Base-by-base conservation (phyloP, 225 moss, liverwort and hornwort genomes). In the Ulota crispa region DNA sequence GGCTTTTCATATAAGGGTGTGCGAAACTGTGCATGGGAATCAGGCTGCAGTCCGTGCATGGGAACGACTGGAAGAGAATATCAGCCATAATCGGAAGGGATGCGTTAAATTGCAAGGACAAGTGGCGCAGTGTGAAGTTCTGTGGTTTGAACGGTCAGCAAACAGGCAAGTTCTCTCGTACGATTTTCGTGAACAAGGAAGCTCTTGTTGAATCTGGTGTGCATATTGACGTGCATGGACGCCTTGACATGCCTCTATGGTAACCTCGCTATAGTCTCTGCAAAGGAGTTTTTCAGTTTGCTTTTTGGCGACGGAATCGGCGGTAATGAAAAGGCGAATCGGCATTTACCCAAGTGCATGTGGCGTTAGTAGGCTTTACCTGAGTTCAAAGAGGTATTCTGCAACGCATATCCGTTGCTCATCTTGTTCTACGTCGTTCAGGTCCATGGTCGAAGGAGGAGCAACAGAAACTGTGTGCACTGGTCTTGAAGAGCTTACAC, bases 11-110 rank as follows among this genome's bases (percentile, higher is more conserved):
- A 6, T 23, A 50, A 59, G 32, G 52, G 18, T 72, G 77, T 78
- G 68, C 73, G 70, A 77, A 52, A 24, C 45, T 71, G 68, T 80
- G 78, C 61, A 60, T 87, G 74, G n/a, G 52, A 57, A 64, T 75
- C 85, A 89, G 91, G 81, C 75, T 83, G 83, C 87, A 87, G 12
- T 50, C 54, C 34, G 43, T 79, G 69, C 83, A 87, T 73, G 89
- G 83, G 19, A 85, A 87, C 28, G 28, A 85, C 3, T 91, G 91
- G 91, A 89, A 70, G 83, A 89, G 24, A 71, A 83, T 89, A 85
- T 68, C 78, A 42, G 18, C 70, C 54, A 5, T 76, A 24, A 63
- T 91, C 72, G 91, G 89, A 69, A 89, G 91, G 68, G 83, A 83
- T 56, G 14, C 81, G 20, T 0, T 1, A 20, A 52, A 71, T 13